Base-by-base conservation (phyloP, 306 rosid species). In the Oemleria cerasiformis region DNA sequence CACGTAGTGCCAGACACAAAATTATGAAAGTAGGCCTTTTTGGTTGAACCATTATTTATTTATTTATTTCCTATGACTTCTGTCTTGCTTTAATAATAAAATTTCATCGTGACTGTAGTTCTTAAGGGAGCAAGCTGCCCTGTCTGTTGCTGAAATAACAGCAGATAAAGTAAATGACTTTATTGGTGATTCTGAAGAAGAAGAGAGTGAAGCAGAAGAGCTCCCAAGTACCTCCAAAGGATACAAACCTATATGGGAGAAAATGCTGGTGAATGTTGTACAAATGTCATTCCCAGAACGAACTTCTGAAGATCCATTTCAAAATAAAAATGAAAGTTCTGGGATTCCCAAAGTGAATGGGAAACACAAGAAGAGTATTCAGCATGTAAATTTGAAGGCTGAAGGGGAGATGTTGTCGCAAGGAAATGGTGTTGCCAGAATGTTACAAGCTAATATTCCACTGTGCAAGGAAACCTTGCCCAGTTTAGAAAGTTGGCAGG, bases 1-100 rank as follows among this genome's bases (percentile, higher is more conserved):
- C 97, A 25, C 96, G 99, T 23, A 95, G 97, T 76, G 99, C 97
- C 25, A 90, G 97, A 66, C 99, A 95, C 85, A 95, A 95, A 84
- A 95, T 95, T 78, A 91, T 95, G 89, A 95, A 95, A 81, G 99
- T 95, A 88, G 60, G 84, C 51, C 71, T 76, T 78, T 64, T 63
- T 61, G 10, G 49, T 67, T 50, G 23, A 73, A 78, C 20, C 56
- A 61, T 72, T 15, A 68, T 63, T 60, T 42, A 17, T n/a, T 42
- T 63, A 50, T 54, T 1, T 63, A 60, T 59, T 65, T 66, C 44
- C 54, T 67, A 55, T 43, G 60, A 47, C 30, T 25, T 16, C n/a
- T 66, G 45, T 47, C 20, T 61, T 78, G 36, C 40, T 80, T 63
- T 68, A 42, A 45, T 73, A 38, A 10, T 67, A 44, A 73, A 65